A percentile compares a stretch with the other conserved stretches of the same genome.
Conservation (phyloP, 2,329 filamentous ascomycete genomes). For the Curvularia spicifera region DNA sequence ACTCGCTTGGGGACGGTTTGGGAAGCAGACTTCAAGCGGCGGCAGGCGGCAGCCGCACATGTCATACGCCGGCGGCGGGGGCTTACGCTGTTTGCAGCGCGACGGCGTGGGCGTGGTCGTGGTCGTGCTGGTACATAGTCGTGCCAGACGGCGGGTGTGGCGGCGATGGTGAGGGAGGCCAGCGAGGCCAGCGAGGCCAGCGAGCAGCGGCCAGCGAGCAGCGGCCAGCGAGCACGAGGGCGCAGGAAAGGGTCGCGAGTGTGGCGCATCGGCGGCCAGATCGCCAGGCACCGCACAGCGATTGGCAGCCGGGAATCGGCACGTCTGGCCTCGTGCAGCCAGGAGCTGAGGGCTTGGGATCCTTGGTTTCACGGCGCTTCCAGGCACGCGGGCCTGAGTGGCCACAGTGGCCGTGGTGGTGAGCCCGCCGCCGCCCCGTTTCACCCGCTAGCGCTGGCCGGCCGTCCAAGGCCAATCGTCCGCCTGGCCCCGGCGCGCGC, state of each 20-base stretch:
- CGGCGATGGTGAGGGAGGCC: neutral
- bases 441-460: slow-evolving; percentile 26
- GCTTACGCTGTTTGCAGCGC: too few relatives aligned
- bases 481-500: slow-evolving; percentile 1
- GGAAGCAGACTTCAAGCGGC: neutral
- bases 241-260: neutral
- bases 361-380: slow-evolving; percentile 35
- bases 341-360: slow-evolving; percentile 11
- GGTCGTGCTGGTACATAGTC: too few relatives aligned
- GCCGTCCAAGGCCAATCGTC: slow-evolving; percentile 27
- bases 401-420: slow-evolving; percentile 10
- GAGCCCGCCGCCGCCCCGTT: slow-evolving; percentile 21
- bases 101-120: neutral
- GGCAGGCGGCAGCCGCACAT: too few relatives aligned
- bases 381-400: slow-evolving; percentile 35
- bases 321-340: neutral
- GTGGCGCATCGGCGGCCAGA: neutral
- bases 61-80: too few relatives aligned
- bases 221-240: neutral
- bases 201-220: too few relatives aligned
- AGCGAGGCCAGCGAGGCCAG: neutral
- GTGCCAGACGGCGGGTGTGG: slow-evolving; percentile 5
- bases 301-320: neutral
- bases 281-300: neutral
- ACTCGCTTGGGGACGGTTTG: slow-evolving; percentile 13